Percentiles rank a stretch among this genome's conserved stretches.
phyloP scores from a whole-genome alignment of 306 rosid genomes.

The Prunus dulcis region DNA sequence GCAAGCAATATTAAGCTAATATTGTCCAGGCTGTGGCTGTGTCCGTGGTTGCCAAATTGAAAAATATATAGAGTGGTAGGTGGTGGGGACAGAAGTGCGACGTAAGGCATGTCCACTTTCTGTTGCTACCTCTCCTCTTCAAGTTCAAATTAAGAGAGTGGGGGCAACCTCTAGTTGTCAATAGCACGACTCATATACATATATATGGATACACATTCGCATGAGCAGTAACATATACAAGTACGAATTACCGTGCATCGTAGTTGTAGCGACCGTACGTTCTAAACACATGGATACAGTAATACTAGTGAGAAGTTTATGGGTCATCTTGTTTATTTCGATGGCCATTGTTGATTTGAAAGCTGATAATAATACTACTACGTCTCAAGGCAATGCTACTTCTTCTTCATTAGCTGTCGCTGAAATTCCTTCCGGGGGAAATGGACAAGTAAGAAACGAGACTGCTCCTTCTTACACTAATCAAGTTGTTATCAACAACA shows the following conservation, averaged over 20 bases:
- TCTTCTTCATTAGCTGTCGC: slow-evolving; percentile 16
- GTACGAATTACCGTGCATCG: not conserved
- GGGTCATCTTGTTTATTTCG: slow-evolving; percentile 32
- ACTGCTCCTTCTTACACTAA: slow-evolving; percentile 4
- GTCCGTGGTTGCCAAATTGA: not conserved
- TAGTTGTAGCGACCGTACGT: no score
- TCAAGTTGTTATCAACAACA: slow-evolving; percentile 34
- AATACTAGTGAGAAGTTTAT: slow-evolving; percentile 4
- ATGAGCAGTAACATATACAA: not conserved
- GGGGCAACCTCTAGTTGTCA: slow-evolving; percentile 25
- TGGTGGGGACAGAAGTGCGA: slow-evolving; percentile 56
- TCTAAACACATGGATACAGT: not conserved
- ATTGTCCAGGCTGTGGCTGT: not conserved
- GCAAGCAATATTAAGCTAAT: no score
- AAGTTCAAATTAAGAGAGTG: slow-evolving; percentile 7
- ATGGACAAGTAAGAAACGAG: slow-evolving; percentile 21
- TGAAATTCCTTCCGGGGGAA: slow-evolving; percentile 15
- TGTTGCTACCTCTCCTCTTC: not conserved
- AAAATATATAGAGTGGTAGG: not conserved
- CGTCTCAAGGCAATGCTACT: slow-evolving; percentile 20
- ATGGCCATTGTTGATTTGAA: slow-evolving; percentile 30
- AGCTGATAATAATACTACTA: slow-evolving; percentile 24
- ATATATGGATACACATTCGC: not conserved
- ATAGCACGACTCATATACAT: not conserved
- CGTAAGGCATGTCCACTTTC: slow-evolving; percentile 26